Percentiles rank a stretch among this genome's conserved stretches.
Conservation (phyloP, 192 early-diverging fungal species). For the Podila horticola region DNA sequence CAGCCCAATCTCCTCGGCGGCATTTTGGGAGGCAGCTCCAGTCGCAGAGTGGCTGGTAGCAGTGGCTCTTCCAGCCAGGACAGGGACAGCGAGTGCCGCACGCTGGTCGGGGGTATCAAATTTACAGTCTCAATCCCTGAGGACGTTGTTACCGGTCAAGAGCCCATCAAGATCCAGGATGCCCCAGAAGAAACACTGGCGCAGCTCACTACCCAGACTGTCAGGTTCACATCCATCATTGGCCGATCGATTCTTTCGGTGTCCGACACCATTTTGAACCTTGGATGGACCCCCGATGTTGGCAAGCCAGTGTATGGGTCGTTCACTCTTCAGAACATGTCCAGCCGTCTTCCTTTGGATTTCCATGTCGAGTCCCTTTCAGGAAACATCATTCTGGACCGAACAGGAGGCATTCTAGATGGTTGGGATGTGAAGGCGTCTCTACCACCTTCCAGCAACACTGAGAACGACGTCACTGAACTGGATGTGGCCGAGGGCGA, state of each 20-base stretch:
- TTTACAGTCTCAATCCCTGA: slow-evolving; percentile 73
- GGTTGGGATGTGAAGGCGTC: slow-evolving; percentile 59
- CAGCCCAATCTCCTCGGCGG: slow-evolving; percentile 72
- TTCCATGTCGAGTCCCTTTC: slow-evolving; percentile 64
- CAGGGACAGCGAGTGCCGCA: slow-evolving; percentile 64
- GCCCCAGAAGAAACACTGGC: slow-evolving; percentile 44
- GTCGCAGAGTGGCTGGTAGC: slow-evolving; percentile 4
- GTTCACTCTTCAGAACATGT: slow-evolving; percentile 77
- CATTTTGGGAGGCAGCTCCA: slow-evolving; percentile 38
- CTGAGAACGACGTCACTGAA: slow-evolving; percentile 10
- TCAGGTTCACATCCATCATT: slow-evolving; percentile 84
- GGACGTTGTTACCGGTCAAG: neutral
- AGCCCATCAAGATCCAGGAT: neutral
- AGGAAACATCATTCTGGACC: slow-evolving; percentile 64
- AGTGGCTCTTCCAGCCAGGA: slow-evolving; percentile 21
- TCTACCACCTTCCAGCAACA: neutral
- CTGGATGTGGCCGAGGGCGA: slow-evolving; percentile 7
- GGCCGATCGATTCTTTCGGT: slow-evolving; percentile 81
- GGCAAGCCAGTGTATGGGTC: slow-evolving; percentile 65
- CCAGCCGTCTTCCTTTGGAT: slow-evolving; percentile 75
- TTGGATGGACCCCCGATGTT: slow-evolving; percentile 65
- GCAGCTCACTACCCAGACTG: slow-evolving; percentile 73
- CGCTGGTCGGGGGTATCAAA: slow-evolving; percentile 83
- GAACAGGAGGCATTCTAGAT: slow-evolving; percentile 59
- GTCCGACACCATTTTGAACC: slow-evolving; percentile 70